Conservation (phyloP, 306 rosid species). For the Spatholobus suberectus region DNA sequence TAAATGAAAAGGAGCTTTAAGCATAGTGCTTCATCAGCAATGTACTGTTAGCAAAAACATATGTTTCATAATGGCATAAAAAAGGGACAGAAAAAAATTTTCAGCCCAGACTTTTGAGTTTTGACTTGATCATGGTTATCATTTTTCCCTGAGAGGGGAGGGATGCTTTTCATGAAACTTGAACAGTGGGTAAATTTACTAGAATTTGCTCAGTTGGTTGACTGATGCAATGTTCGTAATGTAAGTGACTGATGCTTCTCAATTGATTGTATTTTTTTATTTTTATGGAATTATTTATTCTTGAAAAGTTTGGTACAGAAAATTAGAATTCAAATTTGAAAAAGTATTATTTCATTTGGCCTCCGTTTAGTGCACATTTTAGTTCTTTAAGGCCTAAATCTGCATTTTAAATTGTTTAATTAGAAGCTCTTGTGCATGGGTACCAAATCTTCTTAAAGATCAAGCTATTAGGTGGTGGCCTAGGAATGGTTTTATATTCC, state of each 20-base stretch:
- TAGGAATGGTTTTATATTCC: constrained; percentile 8
- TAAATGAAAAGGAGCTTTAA: neutral
- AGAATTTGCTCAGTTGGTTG: neutral
- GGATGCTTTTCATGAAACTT: constrained; percentile 22
- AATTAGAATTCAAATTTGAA: constrained; percentile 1
- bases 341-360: neutral
- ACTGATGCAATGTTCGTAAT: neutral
- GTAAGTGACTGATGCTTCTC: neutral
- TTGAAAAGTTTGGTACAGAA: constrained; percentile 7
- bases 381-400: neutral
- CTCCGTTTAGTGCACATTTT: neutral
- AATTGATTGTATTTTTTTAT: neutral
- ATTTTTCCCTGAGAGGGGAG: neutral
- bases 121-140: no score
- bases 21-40: neutral
- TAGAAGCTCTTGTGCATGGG: constrained; percentile 19
- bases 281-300: neutral
- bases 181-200: neutral
- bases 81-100: neutral
- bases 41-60: neutral
- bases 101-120: neutral
- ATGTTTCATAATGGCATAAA: neutral
- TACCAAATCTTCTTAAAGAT: neutral
- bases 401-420: constrained; percentile 20
- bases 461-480: neutral